Conservation (phyloP, 225 moss, liverwort and hornwort genomes). For the Sphagnum tenellum region DNA sequence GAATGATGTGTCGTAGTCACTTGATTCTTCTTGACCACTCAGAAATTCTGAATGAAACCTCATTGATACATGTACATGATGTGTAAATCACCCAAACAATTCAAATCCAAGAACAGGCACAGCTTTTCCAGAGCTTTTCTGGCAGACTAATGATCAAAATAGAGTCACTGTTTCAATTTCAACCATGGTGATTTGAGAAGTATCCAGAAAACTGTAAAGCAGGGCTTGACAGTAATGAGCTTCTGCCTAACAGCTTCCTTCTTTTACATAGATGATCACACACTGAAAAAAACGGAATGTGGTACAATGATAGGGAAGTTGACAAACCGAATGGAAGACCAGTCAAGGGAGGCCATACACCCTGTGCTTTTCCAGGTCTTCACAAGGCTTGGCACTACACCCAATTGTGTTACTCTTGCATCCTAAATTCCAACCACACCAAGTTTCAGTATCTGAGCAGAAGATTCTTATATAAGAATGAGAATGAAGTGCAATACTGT, state of each 20-base stretch:
- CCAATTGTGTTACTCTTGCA: constrained; percentile 57
- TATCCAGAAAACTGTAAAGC: no score
- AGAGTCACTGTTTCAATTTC: not conserved
- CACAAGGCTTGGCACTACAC: constrained; percentile 61
- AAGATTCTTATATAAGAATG: no score
- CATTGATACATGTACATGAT: not conserved
- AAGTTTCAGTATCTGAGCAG: no score
- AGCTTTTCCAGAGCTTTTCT: no score
- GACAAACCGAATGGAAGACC: constrained; percentile 45
- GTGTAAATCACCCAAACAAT: no score
- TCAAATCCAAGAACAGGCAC: no score
- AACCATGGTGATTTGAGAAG: no score
- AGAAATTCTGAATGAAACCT: no score
- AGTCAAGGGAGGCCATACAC: constrained; percentile 30
- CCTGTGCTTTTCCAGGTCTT: constrained; percentile 54
- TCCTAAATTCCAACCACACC: constrained; percentile 18
- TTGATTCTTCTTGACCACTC: no score
- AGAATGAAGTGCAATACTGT: constrained; percentile 2
- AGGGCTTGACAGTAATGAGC: no score
- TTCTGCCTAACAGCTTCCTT: not conserved
- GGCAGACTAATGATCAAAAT: not conserved
- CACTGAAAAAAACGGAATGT: not conserved
- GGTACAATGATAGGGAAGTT: not conserved
- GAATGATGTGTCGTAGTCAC: no score
- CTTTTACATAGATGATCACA: not conserved